Evolutionary conservation across 768 basidiomycete genomes (phyloP), one percentile per base, ranked within the genome.

Genomic region (Termitomyces sp.): DNA sequence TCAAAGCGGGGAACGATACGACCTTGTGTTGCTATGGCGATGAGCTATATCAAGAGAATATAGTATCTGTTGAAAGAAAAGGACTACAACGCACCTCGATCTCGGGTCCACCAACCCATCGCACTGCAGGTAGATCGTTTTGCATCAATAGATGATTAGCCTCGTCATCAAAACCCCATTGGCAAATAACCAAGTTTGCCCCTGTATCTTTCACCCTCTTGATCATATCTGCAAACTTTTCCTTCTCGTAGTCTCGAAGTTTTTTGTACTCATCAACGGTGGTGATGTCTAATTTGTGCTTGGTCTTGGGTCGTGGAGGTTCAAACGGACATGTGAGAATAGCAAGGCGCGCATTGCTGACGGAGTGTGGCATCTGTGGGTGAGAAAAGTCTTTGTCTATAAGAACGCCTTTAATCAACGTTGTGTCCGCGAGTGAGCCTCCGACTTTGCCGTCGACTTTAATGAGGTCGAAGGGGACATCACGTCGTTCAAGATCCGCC

Each of bases 371-470:
- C 97, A 99, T 99, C 71, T 97, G 93, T 4, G 96, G 90, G 66
- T 99, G 97, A 12, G 94, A 98, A 90, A 99, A 96, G 74, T 99
- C 96, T 74, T 99, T 99, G 85, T 99, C 97, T 68, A 99, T 83
- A 64, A 99, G 90, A 42, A 99, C 97, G 63, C 97, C 97, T 64
- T 89, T 89, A 76, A 99, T 96, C 63, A 99, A 82, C 42, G 83
- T 84, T 7, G 93, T 98, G 73, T 99, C 97, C 9, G 91, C 93
- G 38, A 99, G 82, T 10, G 94, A 92, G 38, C 97, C 97, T 45
- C 97, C 97, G 60, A 98, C 96, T 75, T 98, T 98, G 66, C 96
- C 96, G 62, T 97, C 93, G 14, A 98, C 96, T 71, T 99, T 98
- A 81, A 98, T 98, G 59, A 98, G 79, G 73, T 99, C 97, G 68